Conservation (phyloP, 164 flowering plant species). For the Annona squamosa region DNA sequence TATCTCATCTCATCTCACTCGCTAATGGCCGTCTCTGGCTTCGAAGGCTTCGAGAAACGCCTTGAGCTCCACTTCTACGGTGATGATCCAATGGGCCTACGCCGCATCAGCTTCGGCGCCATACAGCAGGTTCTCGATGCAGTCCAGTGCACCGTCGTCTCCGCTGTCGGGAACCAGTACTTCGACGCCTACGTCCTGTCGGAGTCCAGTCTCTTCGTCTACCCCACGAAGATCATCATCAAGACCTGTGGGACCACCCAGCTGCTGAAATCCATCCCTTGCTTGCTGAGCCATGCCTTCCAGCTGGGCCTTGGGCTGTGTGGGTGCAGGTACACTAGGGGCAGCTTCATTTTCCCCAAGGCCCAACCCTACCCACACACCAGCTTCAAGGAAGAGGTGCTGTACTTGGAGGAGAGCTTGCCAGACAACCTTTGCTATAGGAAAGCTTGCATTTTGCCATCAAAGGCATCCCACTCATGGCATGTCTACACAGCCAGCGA, state of each 20-base stretch:
- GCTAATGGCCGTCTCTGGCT: conserved; percentile 65
- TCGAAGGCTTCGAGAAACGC: conserved; percentile 87
- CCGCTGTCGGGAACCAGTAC: conserved; percentile 58
- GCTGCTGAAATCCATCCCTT: conserved; percentile 72
- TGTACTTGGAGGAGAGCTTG: conserved; percentile 40
- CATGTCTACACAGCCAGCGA: conserved; percentile 68
- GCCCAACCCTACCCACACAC: conserved; percentile 82
- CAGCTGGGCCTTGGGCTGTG: conserved; percentile 37
- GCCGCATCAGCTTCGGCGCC: conserved; percentile 38
- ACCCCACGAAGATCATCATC: conserved; percentile 79
- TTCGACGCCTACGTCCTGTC: conserved; percentile 89
- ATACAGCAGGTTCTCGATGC: conserved; percentile 49
- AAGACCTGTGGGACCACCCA: conserved; percentile 98
- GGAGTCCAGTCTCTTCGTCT: conserved; percentile 83
- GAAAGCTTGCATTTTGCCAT: conserved; percentile 64
- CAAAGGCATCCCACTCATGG: conserved; percentile 58
- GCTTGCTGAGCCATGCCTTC: conserved; percentile 42
- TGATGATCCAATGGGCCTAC: conserved; percentile 54
- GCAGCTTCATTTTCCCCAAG: conserved; percentile 75
- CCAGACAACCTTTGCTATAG: conserved; percentile 42
- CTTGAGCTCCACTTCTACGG: conserved; percentile 79
- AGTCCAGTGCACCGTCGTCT: conserved; percentile 87
- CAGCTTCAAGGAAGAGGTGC: conserved; percentile 63
- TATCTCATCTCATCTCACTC: background rate
- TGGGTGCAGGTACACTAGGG: conserved; percentile 72